Evolutionary conservation across 106 monocot species (phyloP), one percentile per base, ranked within the genome.

Genomic region (Alisma plantagoaquatica): DNA sequence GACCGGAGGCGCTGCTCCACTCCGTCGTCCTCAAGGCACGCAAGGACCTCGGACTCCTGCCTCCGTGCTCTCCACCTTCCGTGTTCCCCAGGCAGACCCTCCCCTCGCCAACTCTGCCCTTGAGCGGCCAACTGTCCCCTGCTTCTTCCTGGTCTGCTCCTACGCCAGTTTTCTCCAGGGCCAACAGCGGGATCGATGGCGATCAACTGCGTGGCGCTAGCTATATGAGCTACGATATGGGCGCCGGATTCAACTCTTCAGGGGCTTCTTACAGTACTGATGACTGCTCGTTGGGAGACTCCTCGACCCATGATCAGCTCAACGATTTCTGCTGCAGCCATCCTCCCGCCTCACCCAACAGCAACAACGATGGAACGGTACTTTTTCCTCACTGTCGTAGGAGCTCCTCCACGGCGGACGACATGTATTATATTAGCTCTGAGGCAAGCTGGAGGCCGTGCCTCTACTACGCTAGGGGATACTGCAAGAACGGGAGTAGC

Each of bases 401-500:
- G 56, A 68, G 70, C 64, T 72, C 43, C 62, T 80, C 91, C 8
- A 60, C 64, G 9, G 56, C 70, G 3, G 91, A 85, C 46, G n/a
- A n/a, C n/a, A n/a, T n/a, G n/a, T 49, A 77, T 30, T 91, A 77
- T 54, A 47, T 84, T 19, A 76, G 56, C 27, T 23, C 73, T 9
- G 84, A 70, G 4, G 53, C 38, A 15, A 89, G 84, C 1, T 84
- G 80, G 84, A 77, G 76, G 41, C 91, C 91, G 5, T 91, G 91
- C 61, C 67, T 91, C 27, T 91, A 85, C 70, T 91, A 69, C 42
- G 91, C 91, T 3, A 70, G 85, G 30, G 91, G 91, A 4, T 91
- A 75, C 67, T 91, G 91, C 61, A 91, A 91, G 67, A 91, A 91
- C 58, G 91, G 91, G 26, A 78, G 59, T 42, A 72, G 57, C 44